phyloP scores from a whole-genome alignment of 1,284 basidiomycete species.

The Lentinula novae-zelandiae region DNA sequence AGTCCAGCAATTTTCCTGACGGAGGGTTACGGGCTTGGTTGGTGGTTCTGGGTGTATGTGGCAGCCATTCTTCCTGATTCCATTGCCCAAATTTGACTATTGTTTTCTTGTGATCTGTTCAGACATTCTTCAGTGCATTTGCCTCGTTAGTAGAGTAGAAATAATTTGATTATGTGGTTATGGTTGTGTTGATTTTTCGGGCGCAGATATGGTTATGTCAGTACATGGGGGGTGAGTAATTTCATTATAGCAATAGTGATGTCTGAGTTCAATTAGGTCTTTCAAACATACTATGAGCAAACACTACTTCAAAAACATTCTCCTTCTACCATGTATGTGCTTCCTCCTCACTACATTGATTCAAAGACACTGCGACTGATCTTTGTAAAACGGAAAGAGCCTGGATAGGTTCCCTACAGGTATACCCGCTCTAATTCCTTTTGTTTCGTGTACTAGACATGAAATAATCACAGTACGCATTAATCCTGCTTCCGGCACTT shows the following conservation, averaged over 20 bases:
- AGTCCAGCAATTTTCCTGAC: constrained; percentile 11
- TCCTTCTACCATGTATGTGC: constrained; percentile 40
- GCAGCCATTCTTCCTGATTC: too few species aligned
- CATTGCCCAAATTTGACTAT: too few species aligned
- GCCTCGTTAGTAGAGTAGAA: constrained; percentile 9
- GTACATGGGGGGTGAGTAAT: constrained; percentile 15
- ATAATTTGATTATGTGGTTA: neutral
- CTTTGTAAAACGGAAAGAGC: constrained; percentile 26
- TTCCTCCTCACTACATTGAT: neutral
- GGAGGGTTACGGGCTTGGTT: constrained; percentile 13
- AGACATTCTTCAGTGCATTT: constrained; percentile 10
- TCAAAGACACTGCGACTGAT: neutral
- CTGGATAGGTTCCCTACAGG: constrained; percentile 59
- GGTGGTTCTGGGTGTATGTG: constrained; percentile 11
- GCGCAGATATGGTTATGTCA: constrained; percentile 16
- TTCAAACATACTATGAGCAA: constrained; percentile 43
- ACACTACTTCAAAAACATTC: constrained; percentile 29
- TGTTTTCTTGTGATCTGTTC: too few species aligned
- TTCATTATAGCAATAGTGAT: too few species aligned
- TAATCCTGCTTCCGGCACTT: constrained; percentile 38
- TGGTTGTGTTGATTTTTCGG: neutral
- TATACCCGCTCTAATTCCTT: constrained; percentile 11
- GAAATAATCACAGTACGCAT: constrained; percentile 31
- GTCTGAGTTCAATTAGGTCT: constrained; percentile 26
- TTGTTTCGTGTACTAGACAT: neutral